Conservation (phyloP, 2,329 filamentous ascomycete genomes). For the Hymenoscyphus fraxineus region DNA sequence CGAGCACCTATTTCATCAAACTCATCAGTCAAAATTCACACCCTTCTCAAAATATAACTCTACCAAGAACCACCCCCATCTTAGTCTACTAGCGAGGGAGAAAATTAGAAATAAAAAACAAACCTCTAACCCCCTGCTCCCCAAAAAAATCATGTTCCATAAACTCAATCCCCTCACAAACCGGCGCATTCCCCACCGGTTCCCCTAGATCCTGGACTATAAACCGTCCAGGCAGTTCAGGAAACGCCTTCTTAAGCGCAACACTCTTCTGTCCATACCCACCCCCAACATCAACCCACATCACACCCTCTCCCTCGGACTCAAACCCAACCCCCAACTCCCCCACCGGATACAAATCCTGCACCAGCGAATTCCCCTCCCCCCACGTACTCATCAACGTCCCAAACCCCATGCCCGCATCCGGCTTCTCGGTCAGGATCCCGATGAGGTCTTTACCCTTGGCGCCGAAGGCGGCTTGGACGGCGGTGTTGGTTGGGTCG, state of each 20-base stretch:
- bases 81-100: too few species aligned
- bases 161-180: not conserved
- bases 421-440: not conserved
- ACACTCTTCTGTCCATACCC: constrained; percentile 5
- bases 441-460: constrained; percentile 3
- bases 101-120: not conserved
- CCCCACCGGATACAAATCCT: not conserved
- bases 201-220: constrained; percentile 2
- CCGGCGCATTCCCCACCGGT: not conserved
- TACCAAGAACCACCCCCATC: too few species aligned
- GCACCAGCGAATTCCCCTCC: constrained; percentile 3
- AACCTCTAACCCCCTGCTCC: constrained; percentile 6
- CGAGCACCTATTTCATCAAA: constrained; percentile 22
- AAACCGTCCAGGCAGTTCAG: constrained; percentile 1
- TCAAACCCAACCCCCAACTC: not conserved
- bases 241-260: constrained; percentile 38
- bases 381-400: constrained; percentile 10
- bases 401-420: not conserved
- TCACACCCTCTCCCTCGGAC: not conserved
- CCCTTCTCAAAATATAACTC: not conserved
- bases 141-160: constrained; percentile 8
- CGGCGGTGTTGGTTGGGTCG: not conserved
- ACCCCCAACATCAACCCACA: constrained; percentile 15
- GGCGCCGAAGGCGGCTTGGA: constrained; percentile 1
- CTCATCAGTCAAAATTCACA: not conserved